Conservation (phyloP, 192 early-diverging fungal genomes). For the Gonapodya prolifera region DNA sequence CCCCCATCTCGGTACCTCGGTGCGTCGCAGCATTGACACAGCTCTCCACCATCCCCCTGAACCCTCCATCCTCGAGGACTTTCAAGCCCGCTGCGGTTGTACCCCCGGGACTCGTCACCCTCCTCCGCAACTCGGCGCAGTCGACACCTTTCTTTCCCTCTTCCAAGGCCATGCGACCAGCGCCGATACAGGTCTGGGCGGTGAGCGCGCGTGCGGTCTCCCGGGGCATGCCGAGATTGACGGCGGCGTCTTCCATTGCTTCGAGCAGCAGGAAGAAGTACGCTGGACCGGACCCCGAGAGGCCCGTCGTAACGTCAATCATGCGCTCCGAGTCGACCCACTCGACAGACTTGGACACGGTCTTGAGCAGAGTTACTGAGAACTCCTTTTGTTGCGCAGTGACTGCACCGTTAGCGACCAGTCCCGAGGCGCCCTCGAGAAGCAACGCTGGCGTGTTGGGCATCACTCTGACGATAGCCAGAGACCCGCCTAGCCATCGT, state of each 20-base stretch:
- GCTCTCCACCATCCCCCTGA: constrained; percentile 36
- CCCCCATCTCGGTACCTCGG: constrained; percentile 56
- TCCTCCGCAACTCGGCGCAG: constrained; percentile 60
- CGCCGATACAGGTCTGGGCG: constrained; percentile 84
- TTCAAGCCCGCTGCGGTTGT: constrained; percentile 86
- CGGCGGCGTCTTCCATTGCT: constrained; percentile 68
- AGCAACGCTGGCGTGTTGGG: constrained; percentile 93
- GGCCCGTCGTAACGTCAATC: constrained; percentile 76
- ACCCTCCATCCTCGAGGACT: constrained; percentile 46
- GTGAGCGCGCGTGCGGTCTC: constrained; percentile 68
- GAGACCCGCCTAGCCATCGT: constrained; percentile 48
- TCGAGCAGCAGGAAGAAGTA: constrained; percentile 93
- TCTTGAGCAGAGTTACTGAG: constrained; percentile 53
- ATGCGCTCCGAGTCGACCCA: constrained; percentile 67
- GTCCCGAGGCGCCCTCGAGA: constrained; percentile 72
- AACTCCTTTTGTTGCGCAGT: constrained; percentile 43
- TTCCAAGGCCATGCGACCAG: constrained; percentile 68
- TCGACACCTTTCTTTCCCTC: constrained; percentile 37
- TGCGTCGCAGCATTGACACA: constrained; percentile 54
- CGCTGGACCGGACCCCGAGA: constrained; percentile 75
- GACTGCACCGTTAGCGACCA: constrained; percentile 56
- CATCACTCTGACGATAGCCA: constrained; percentile 72
- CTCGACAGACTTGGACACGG: constrained; percentile 65
- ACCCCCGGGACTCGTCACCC: constrained; percentile 86
- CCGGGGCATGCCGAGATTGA: constrained; percentile 54